phyloP scores from a whole-genome alignment of 1,284 basidiomycete species.

The Rhodotorula mucilaginosa region DNA sequence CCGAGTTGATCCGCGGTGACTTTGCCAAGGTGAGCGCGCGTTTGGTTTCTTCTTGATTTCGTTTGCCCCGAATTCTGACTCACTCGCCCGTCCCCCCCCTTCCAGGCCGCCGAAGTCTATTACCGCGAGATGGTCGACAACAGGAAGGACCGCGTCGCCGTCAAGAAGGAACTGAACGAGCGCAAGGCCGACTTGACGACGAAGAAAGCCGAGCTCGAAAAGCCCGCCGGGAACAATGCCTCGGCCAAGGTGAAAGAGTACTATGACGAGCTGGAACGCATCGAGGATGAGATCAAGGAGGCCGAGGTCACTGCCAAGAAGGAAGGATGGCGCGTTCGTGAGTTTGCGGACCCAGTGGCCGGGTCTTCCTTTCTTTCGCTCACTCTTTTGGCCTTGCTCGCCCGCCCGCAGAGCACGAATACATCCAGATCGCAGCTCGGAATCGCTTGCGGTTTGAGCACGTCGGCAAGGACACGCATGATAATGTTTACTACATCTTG shows the following conservation, averaged over 20 bases:
- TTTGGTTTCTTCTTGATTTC: background rate
- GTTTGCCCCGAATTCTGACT: background rate
- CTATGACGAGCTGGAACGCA: constrained; percentile 2
- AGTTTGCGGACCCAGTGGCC: background rate
- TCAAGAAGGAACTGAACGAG: constrained; percentile 8
- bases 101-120: background rate
- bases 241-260: constrained; percentile 22
- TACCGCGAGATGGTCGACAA: constrained; percentile 1
- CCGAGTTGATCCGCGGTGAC: constrained; percentile 8
- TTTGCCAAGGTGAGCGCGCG: background rate
- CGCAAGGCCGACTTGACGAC: background rate
- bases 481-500: constrained; percentile 18
- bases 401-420: constrained; percentile 14
- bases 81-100: background rate
- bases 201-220: constrained; percentile 13
- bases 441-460: constrained; percentile 8
- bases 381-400: too few species aligned
- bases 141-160: background rate
- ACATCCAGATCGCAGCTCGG: background rate
- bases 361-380: background rate
- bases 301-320: background rate
- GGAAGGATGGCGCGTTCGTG: constrained; percentile 10
- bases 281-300: constrained; percentile 14
- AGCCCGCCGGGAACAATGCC: constrained; percentile 11
- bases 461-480: constrained; percentile 10